Conservation (phyloP, 331 rosid genomes). For the Rhamnella rubrinervis region DNA sequence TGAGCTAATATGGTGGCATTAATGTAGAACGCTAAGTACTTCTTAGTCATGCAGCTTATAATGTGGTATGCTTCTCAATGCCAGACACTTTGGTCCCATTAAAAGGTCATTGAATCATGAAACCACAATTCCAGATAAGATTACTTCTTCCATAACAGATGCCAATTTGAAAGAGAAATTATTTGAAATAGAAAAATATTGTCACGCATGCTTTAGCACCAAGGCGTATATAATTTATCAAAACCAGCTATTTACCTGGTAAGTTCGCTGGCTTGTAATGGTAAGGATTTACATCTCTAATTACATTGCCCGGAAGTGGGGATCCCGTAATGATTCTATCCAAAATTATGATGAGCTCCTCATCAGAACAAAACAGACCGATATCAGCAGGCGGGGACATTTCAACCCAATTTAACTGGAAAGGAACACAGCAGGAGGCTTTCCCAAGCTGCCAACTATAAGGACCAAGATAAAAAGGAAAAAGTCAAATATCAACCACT, state of each 20-base stretch:
- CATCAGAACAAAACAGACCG: background rate
- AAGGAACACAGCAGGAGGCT: background rate
- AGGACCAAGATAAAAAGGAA: background rate
- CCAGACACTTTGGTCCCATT: no score
- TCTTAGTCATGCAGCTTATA: no score
- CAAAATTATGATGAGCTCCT: slow-evolving; percentile 18
- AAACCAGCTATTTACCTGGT: slow-evolving; percentile 28
- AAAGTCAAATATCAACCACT: background rate
- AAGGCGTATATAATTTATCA: background rate
- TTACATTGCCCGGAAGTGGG: slow-evolving; percentile 34
- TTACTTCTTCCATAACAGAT: no score
- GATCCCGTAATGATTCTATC: slow-evolving; percentile 11
- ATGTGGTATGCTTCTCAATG: no score
- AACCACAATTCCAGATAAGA: no score
- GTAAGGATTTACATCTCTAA: slow-evolving; percentile 27
- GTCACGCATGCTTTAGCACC: background rate
- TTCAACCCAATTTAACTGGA: background rate
- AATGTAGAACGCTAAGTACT: no score
- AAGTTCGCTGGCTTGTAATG: slow-evolving; percentile 18
- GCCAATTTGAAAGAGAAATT: background rate
- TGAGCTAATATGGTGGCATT: no score
- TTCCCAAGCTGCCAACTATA: background rate
- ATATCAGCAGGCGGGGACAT: slow-evolving; percentile 27
- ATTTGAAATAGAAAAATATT: background rate
- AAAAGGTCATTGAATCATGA: no score